Evolutionary conservation across 768 basidiomycete species (phyloP).

Genomic region (Tulasnella sp.): DNA sequence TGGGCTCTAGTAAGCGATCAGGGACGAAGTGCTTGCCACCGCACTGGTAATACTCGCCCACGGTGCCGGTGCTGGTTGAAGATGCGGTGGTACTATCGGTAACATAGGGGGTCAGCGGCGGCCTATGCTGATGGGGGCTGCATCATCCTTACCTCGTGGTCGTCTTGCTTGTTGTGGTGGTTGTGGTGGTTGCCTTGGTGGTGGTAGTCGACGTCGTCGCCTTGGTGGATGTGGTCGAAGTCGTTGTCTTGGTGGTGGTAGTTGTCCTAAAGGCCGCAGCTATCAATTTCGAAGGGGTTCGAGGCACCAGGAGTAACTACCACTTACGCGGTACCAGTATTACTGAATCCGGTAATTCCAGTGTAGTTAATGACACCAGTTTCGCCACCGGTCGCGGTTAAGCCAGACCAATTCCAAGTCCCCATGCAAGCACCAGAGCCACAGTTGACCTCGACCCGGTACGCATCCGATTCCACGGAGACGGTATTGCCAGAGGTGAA

Average conservation of each 20-base stretch:
- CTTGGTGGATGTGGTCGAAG: neutral
- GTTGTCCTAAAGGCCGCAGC: no score
- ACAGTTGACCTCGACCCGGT: conserved; percentile 46
- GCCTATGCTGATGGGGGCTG: neutral
- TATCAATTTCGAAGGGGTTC: no score
- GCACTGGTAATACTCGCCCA: neutral
- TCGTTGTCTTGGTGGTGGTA: neutral
- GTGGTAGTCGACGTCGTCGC: no score
- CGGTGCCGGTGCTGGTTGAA: neutral
- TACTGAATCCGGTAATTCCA: neutral
- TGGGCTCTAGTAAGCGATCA: no score
- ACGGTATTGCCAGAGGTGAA: conserved; percentile 33
- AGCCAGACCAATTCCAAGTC: conserved; percentile 41
- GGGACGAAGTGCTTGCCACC: neutral
- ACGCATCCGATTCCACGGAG: conserved; percentile 34
- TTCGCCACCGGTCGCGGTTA: conserved; percentile 37
- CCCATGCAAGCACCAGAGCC: conserved; percentile 43
- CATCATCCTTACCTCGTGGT: no score
- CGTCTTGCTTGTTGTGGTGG: no score
- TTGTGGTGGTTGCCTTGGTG: no score
- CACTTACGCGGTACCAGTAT: conserved; percentile 18
- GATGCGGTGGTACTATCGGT: neutral
- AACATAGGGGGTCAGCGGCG: neutral
- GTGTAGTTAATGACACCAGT: conserved; percentile 31
- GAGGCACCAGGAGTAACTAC: no score